Evolutionary conservation across 2,329 filamentous ascomycete species (phyloP), one percentile per base, ranked within the genome.

Genomic region (Cytospora schulzeri): DNA sequence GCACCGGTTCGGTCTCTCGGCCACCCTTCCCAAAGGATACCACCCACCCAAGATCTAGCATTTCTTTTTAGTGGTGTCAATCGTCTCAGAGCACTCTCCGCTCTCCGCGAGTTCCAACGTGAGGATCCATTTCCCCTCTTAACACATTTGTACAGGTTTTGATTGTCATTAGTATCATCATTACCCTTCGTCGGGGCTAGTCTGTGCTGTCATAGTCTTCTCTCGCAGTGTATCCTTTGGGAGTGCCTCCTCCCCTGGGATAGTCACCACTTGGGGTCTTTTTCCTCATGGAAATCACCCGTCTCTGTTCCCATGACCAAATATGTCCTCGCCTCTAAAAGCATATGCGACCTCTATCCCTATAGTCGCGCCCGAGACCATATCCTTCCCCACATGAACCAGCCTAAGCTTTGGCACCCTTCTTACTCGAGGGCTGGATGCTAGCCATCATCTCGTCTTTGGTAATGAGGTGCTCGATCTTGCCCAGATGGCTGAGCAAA

Each of bases 401-500:
- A 48, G 54, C 58, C 55, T 67, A 59, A 28, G 58, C 64, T 8
- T 56, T 62, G 22, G 58, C 62, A 33, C 38, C 58, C 58, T 67
- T 67, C 52, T 67, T 67, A n/a, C 62, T 63, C 22, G 65, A 67
- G 22, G 92, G 92, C 77, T 95, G 90, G 73, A 99, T 98, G 66
- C 93, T 86, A 50, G 95, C 95, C 95, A 99, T 99, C 95, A 99
- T 99, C 84, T 99, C 95, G 80, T 99, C 95, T 84, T 98, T 98
- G 62, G 96, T 99, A 74, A 99, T 99, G 73, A 99, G 83, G 77
- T 99, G 95, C 75, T 99, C 95, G 67, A 99, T 96, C 58, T 91
- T 81, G 82, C 93, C 91, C 71, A 94, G 75, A 65, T 92, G 78
- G n/a, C 89, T 90, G 65, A 94, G 78, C 72, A 94, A 78, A 72